Evolutionary conservation across 1,284 basidiomycete species (phyloP), one percentile per base, ranked within the genome.

Genomic region (Ganoderma sp.): DNA sequence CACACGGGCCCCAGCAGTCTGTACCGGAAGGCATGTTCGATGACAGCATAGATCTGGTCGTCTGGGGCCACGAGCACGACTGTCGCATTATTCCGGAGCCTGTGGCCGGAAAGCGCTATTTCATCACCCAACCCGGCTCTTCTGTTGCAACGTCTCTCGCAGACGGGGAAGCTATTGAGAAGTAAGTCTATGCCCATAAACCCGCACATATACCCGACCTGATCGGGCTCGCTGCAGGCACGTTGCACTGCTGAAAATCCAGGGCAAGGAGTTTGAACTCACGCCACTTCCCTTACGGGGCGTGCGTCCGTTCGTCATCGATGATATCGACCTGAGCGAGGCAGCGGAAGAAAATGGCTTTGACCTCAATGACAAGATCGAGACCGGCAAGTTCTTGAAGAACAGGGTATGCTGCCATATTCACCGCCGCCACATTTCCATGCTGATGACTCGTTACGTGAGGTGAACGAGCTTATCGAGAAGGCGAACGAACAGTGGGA

Each of bases 41-140:
- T 77, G 95, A 99, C 77, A 94, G 91, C 74, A 87, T 99, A 67
- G 90, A 98, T 76, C 85, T 99, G 5, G 94, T 99, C 9, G 85
- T 99, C 0, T 99, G 97, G 97, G 97, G 98, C 1, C 98, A 99
- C 78, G 98, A 99, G 79, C 98, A 99, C 78, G 97, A 99, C 79
- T 98, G 97, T 78, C 88, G 95, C 34, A 96, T 99, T 69, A 83
- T 88, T 2, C 97, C 97, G 0, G 95, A 98, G 76, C 85, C 89
- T 2, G 96, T 99, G 6, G 90, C 94, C 5, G 96, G 94, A 9
- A 97, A 98, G 79, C 85, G 87, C 5, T 99, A 99, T 81, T 90
- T 88, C 75, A 96, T 99, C 76, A 89, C 91, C 0, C 98, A 99
- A 78, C 98, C 98, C 1, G 98, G 98, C 1, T 97, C 95, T 8